Evolutionary conservation across 129 eudicot species (phyloP).

Genomic region (Gnaphalium uliginosum): DNA sequence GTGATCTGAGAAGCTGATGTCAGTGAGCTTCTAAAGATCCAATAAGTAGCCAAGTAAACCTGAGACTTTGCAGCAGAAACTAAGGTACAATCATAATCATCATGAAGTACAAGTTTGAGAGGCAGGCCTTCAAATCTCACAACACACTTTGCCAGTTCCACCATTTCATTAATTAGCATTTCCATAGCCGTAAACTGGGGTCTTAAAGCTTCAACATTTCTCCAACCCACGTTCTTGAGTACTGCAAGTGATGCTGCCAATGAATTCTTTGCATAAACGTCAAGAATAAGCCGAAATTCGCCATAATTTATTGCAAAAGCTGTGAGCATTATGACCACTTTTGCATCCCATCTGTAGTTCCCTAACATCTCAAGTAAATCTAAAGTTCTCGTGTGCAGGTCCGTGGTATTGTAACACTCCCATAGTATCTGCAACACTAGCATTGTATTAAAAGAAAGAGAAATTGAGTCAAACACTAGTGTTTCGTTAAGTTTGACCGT

Average conservation of each 20-base stretch:
- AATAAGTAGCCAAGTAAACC: constrained; percentile 68
- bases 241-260: constrained; percentile 68
- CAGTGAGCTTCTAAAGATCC: constrained; percentile 67
- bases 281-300: constrained; percentile 63
- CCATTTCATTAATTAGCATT: constrained; percentile 56
- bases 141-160: constrained; percentile 61
- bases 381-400: constrained; percentile 46
- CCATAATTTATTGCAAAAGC: constrained; percentile 70
- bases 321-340: constrained; percentile 59
- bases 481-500: constrained; percentile 15
- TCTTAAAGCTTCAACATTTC: constrained; percentile 43
- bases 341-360: constrained; percentile 74
- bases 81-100: constrained; percentile 44
- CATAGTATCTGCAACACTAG: constrained; percentile 48
- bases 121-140: constrained; percentile 73
- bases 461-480: constrained; percentile 1
- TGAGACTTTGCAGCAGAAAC: constrained; percentile 45
- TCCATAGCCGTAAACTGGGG: constrained; percentile 56
- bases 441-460: constrained; percentile 2
- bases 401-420: constrained; percentile 33
- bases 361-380: constrained; percentile 52
- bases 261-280: constrained; percentile 51
- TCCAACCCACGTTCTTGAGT: constrained; percentile 59
- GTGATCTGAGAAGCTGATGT: constrained; percentile 58
- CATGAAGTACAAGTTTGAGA: constrained; percentile 47